phyloP scores from a whole-genome alignment of 2,329 filamentous ascomycete species.

The Aspergillus bombycis region DNA sequence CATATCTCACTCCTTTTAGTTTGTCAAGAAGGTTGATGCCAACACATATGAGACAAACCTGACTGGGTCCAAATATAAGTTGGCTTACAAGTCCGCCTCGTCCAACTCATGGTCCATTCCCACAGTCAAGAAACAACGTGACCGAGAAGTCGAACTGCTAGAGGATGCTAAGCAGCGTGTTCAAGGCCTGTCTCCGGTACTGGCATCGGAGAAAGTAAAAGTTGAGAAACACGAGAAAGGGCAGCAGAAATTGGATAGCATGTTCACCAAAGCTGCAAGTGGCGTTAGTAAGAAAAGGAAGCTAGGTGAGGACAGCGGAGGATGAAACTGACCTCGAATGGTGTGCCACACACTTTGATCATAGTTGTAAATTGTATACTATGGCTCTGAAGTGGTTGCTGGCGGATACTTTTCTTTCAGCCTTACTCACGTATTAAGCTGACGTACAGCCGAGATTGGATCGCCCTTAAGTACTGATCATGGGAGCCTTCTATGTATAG shows the following conservation, averaged over 20 bases:
- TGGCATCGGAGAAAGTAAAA: conserved; percentile 36
- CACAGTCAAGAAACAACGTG: conserved; percentile 38
- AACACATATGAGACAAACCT: conserved; percentile 42
- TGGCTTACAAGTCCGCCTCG: conserved; percentile 36
- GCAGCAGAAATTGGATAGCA: conserved; percentile 34
- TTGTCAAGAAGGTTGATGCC: conserved; percentile 40
- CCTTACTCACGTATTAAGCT: background rate
- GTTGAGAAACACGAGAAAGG: conserved; percentile 36
- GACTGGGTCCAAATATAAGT: conserved; percentile 39
- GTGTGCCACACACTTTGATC: background rate
- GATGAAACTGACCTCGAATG: background rate
- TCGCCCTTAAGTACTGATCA: background rate
- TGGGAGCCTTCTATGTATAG: background rate
- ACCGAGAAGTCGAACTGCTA: conserved; percentile 37
- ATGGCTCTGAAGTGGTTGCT: background rate
- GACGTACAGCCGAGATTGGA: background rate
- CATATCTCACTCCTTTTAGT: conserved; percentile 21
- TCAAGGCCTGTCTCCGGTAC: conserved; percentile 36
- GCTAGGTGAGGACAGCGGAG: background rate
- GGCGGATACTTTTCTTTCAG: background rate
- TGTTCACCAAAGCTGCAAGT: conserved; percentile 28
- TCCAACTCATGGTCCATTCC: conserved; percentile 39
- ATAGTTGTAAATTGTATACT: background rate
- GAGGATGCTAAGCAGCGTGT: conserved; percentile 38
- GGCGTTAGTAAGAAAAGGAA: conserved; percentile 30